Percentiles rank a stretch among this genome's conserved stretches.
phyloP scores from a whole-genome alignment of 2,329 filamentous ascomycete species.

The Tolypocladium endophyticum region DNA sequence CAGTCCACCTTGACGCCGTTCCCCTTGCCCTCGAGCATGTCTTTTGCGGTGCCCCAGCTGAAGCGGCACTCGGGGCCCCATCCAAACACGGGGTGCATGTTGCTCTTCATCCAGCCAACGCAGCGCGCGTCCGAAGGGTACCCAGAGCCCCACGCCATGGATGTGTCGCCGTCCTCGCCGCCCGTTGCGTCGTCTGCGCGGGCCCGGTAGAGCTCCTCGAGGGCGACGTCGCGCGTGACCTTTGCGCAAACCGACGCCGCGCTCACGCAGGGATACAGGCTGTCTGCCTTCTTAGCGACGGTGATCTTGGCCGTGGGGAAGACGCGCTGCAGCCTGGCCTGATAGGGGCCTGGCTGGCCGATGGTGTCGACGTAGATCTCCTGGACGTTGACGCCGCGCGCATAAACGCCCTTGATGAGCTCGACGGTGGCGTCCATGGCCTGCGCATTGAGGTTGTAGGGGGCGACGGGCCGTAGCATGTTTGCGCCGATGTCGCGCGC shows the following conservation, averaged over 20 bases:
- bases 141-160: slow-evolving; percentile 71
- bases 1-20: slow-evolving; percentile 68
- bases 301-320: slow-evolving; percentile 71
- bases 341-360: slow-evolving; percentile 72
- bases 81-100: slow-evolving; percentile 89
- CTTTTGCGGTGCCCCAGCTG: slow-evolving; percentile 91
- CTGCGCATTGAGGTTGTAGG: slow-evolving; percentile 92
- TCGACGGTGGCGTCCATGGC: slow-evolving; percentile 85
- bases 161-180: slow-evolving; percentile 25
- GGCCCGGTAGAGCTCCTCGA: slow-evolving; percentile 64
- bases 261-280: slow-evolving; percentile 82
- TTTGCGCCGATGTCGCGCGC: slow-evolving; percentile 71
- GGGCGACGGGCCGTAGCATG: slow-evolving; percentile 57
- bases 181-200: slow-evolving; percentile 16
- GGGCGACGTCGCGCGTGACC: slow-evolving; percentile 82
- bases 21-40: slow-evolving; percentile 73
- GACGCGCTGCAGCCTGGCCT: slow-evolving; percentile 69
- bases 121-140: slow-evolving; percentile 85
- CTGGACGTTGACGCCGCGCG: slow-evolving; percentile 66
- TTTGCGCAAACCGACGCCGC: slow-evolving; percentile 93
- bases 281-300: slow-evolving; percentile 86
- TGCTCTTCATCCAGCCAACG: slow-evolving; percentile 67
- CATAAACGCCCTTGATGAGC: slow-evolving; percentile 68
- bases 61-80: slow-evolving; percentile 92
- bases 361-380: slow-evolving; percentile 96